Evolutionary conservation across 805 yeast species (phyloP).

Genomic region (Ogataea zsoltii): DNA sequence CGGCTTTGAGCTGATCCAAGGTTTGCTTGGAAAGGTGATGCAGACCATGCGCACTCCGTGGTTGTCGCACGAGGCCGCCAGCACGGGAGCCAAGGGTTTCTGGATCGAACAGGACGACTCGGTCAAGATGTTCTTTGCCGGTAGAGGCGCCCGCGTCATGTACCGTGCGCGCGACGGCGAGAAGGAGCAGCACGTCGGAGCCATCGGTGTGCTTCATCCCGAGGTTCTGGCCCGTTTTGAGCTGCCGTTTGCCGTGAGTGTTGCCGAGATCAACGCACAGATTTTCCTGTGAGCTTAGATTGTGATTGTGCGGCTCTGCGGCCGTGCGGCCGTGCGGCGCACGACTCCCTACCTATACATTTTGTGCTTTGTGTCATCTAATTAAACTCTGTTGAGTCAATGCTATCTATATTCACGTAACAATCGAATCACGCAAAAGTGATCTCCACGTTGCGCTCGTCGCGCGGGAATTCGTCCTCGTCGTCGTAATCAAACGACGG

Average conservation of each 20-base stretch:
- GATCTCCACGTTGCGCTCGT: slow-evolving; percentile 31
- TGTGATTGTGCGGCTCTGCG: too few species aligned
- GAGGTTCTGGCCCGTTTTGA: slow-evolving; percentile 85
- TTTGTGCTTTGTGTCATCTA: too few species aligned
- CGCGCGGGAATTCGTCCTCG: slow-evolving; percentile 36
- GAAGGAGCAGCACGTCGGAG: slow-evolving; percentile 65
- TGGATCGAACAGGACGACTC: slow-evolving; percentile 76
- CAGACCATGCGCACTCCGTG: slow-evolving; percentile 90
- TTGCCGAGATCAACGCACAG: slow-evolving; percentile 88
- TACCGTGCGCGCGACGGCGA: slow-evolving; percentile 67
- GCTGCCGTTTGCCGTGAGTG: slow-evolving; percentile 89
- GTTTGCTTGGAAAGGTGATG: slow-evolving; percentile 92
- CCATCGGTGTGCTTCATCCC: slow-evolving; percentile 94
- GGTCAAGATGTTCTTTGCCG: slow-evolving; percentile 86
- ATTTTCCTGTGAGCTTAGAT: slow-evolving; percentile 75
- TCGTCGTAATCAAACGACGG: slow-evolving; percentile 36
- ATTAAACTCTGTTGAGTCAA: not conserved
- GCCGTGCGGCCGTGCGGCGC: too few species aligned
- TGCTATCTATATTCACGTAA: slow-evolving; percentile 3
- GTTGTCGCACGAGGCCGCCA: slow-evolving; percentile 51
- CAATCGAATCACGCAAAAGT: slow-evolving; percentile 26
- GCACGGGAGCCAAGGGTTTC: slow-evolving; percentile 68
- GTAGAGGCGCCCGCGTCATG: slow-evolving; percentile 90
- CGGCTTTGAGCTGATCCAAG: slow-evolving; percentile 93
- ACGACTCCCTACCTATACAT: too few species aligned